A percentile compares a stretch with the other conserved stretches of the same genome.
Conservation (phyloP, 352 stramenopile genomes). For the Pythium angustatum region DNA sequence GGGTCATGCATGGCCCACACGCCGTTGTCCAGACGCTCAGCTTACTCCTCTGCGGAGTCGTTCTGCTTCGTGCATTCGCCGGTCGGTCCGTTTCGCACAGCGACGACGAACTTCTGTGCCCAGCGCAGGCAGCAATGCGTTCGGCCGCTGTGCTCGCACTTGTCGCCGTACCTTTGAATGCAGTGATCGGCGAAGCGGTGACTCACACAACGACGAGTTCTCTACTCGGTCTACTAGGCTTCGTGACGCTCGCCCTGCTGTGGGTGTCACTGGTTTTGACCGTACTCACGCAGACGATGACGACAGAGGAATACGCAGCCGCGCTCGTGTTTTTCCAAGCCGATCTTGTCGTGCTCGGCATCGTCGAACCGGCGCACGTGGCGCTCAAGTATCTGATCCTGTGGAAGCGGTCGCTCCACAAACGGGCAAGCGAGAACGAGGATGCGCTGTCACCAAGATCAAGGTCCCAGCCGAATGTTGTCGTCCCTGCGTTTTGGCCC, state of each 20-base stretch:
- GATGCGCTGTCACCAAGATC: not conserved
- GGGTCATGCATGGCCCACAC: not conserved
- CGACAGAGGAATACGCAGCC: constrained; percentile 5
- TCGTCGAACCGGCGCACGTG: constrained; percentile 3
- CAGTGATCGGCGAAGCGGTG: not conserved
- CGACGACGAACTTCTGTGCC: not conserved
- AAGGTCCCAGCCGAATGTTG: not conserved
- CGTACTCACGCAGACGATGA: constrained; percentile 10
- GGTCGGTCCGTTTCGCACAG: not conserved
- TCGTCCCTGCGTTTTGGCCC: constrained; percentile 12
- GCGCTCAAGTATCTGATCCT: not conserved
- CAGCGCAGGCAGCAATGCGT: not conserved
- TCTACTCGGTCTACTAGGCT: not conserved
- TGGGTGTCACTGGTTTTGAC: constrained; percentile 16
- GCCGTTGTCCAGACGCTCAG: not conserved
- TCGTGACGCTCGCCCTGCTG: not conserved
- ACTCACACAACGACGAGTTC: not conserved
- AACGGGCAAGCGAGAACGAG: not conserved
- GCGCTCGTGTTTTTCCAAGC: constrained; percentile 25
- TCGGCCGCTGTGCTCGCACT: not conserved
- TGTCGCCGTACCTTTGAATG: not conserved
- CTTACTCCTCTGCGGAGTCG: not conserved
- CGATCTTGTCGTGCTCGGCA: constrained; percentile 14
- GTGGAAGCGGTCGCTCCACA: not conserved
- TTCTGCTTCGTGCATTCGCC: constrained; percentile 1